A percentile compares a stretch with the other conserved stretches of the same genome.
Evolutionary conservation across 176 grass and related monocot species (phyloP).

Genomic region (Carex cristatella): DNA sequence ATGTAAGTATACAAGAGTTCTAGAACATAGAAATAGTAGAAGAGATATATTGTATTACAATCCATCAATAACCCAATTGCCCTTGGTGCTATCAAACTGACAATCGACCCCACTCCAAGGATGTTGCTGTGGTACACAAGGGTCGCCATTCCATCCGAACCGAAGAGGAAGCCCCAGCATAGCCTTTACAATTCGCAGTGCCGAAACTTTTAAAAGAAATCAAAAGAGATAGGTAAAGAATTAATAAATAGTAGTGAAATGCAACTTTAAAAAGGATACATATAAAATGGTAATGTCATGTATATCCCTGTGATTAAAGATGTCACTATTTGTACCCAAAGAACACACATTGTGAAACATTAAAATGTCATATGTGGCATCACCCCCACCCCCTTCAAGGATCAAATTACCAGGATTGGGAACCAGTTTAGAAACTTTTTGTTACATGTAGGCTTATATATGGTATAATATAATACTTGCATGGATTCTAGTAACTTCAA

Average conservation of each 20-base stretch:
- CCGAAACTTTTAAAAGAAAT: constrained; percentile 43
- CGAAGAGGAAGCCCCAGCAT: constrained; percentile 79
- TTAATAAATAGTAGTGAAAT: background rate
- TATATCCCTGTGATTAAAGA: background rate
- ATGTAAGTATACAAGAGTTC: background rate
- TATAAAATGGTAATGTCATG: background rate
- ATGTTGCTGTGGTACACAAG: constrained; percentile 93
- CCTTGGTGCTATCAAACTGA: constrained; percentile 58
- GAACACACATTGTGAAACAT: background rate
- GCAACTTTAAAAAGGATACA: background rate
- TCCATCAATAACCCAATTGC: constrained; percentile 79
- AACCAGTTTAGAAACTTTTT: background rate
- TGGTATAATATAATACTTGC: background rate
- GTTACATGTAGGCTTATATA: background rate
- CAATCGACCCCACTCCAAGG: constrained; percentile 96
- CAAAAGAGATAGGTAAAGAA: background rate
- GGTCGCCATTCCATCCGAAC: constrained; percentile 96
- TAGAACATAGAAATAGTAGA: background rate
- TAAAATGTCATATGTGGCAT: background rate
- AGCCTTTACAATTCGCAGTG: constrained; percentile 52
- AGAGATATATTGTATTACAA: constrained; percentile 77
- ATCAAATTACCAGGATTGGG: background rate
- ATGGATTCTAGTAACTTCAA: background rate
- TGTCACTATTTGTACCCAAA: background rate
- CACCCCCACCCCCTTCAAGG: background rate